Percentiles rank a stretch among this genome's conserved stretches.
Conservation (phyloP, 1,139 yeast species). For the Pneumocystis carinii region DNA sequence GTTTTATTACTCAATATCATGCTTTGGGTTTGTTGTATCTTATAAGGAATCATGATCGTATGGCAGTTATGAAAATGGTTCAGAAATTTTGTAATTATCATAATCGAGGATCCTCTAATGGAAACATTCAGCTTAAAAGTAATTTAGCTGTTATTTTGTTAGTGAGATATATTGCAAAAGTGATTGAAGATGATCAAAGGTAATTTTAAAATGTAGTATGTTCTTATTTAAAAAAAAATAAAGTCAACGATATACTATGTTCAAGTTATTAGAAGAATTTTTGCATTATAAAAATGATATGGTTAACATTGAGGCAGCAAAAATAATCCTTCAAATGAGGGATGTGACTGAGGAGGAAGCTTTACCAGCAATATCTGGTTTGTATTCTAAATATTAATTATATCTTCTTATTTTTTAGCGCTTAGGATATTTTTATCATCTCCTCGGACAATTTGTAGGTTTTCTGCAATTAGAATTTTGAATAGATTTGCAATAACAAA, state of each 20-base stretch:
- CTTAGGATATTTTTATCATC: slow-evolving; percentile 69
- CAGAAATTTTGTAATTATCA: slow-evolving; percentile 46
- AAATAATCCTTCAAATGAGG: slow-evolving; percentile 53
- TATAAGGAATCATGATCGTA: slow-evolving; percentile 77
- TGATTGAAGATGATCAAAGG: slow-evolving; percentile 40
- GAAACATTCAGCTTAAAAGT: slow-evolving; percentile 30
- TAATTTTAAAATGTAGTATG: slow-evolving; percentile 1
- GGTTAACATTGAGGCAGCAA: slow-evolving; percentile 90
- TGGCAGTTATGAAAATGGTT: slow-evolving; percentile 84
- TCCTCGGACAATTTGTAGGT: slow-evolving; percentile 79
- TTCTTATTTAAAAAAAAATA: slow-evolving; percentile 18
- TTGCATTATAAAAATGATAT: slow-evolving; percentile 72
- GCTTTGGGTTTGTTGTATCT: slow-evolving; percentile 84
- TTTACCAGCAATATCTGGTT: slow-evolving; percentile 20
- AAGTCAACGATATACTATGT: slow-evolving; percentile 35
- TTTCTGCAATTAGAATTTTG: slow-evolving; percentile 82
- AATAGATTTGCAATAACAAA: slow-evolving; percentile 69
- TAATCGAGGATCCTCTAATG: slow-evolving; percentile 18
- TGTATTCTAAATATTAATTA: not conserved
- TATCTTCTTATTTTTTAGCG: slow-evolving; percentile 27
- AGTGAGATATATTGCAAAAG: slow-evolving; percentile 64
- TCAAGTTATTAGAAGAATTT: slow-evolving; percentile 54
- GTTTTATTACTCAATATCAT: slow-evolving; percentile 85
- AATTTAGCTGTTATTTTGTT: slow-evolving; percentile 66
- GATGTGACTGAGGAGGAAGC: slow-evolving; percentile 49